Percentiles rank a stretch among this genome's conserved stretches.
These are phyloP conservation scores for Raddia guianensis DNA, from an alignment of 176 grass and related monocot genomes.

Conservation along the genomic window DNA sequence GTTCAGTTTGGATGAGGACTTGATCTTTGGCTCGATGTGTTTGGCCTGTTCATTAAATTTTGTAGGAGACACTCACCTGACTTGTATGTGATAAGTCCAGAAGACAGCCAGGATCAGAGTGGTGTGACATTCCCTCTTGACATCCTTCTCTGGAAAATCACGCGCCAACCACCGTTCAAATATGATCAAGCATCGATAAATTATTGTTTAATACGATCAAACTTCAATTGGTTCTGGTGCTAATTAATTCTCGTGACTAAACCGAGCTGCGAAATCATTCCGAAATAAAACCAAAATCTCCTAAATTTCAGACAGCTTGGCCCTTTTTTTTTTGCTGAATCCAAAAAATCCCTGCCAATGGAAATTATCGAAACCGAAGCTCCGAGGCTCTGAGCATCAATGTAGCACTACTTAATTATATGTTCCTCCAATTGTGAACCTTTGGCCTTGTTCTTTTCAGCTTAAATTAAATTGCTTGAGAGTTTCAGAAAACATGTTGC, in stretches of 20 bases:
- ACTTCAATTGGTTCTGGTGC: no score
- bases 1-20: conserved; percentile 29
- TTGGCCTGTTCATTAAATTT: conserved; percentile 1
- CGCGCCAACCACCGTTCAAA: conserved; percentile 48
- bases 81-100: conserved; percentile 3
- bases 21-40: conserved; percentile 16
- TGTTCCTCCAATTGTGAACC: not conserved
- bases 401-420: not conserved
- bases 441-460: no score
- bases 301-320: no score
- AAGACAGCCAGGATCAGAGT: conserved; percentile 28
- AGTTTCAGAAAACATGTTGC: not conserved
- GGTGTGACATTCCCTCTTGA: conserved; percentile 38
- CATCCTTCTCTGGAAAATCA: conserved; percentile 42
- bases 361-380: not conserved
- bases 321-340: no score
- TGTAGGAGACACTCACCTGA: conserved; percentile 22
- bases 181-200: conserved; percentile 1
- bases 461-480: not conserved
- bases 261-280: no score
- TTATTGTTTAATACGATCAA: conserved; percentile 26
- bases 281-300: no score
- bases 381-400: not conserved
- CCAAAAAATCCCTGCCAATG: not conserved
- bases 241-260: no score